Evolutionary conservation across 169 alveolate genomes (phyloP).

Genomic region (Babesia caballi): DNA sequence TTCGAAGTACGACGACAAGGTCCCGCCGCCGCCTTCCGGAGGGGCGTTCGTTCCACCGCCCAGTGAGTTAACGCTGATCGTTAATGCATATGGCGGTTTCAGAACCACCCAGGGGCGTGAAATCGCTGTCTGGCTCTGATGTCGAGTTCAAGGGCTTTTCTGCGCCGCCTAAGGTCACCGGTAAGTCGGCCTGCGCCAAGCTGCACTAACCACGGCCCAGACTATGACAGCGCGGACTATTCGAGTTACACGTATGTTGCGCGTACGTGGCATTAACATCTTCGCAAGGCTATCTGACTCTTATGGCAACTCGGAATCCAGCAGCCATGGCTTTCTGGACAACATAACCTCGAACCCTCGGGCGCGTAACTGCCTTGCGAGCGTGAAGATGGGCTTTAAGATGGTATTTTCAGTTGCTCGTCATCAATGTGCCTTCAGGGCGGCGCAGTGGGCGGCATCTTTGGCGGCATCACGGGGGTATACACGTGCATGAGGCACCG

Average conservation of each 20-base stretch:
- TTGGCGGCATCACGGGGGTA: slow-evolving; percentile 85
- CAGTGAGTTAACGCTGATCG: not conserved
- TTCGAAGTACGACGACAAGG: slow-evolving; percentile 46
- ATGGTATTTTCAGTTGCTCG: slow-evolving; percentile 66
- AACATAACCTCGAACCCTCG: slow-evolving; percentile 73
- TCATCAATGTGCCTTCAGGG: slow-evolving; percentile 64
- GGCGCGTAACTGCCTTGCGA: slow-evolving; percentile 81
- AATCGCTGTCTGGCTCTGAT: not conserved
- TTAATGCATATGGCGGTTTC: not conserved
- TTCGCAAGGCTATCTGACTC: slow-evolving; percentile 38
- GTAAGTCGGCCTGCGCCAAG: not conserved
- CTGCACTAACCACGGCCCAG: not conserved
- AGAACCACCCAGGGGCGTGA: slow-evolving; percentile 48
- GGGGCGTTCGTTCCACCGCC: slow-evolving; percentile 60
- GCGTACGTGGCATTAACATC: not conserved
- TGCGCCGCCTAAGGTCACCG: slow-evolving; percentile 60
- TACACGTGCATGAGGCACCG: slow-evolving; percentile 81
- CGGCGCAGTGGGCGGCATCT: slow-evolving; percentile 88
- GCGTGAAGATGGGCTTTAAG: slow-evolving; percentile 86
- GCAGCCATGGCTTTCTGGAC: slow-evolving; percentile 51
- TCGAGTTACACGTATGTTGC: slow-evolving; percentile 44
- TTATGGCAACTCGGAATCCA: slow-evolving; percentile 3
- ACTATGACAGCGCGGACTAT: slow-evolving; percentile 45
- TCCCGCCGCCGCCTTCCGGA: slow-evolving; percentile 62
- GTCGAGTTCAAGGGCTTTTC: slow-evolving; percentile 54